Evolutionary conservation across 768 basidiomycete genomes (phyloP), one percentile per base, ranked within the genome.

Genomic region (Amyloporia xantha): DNA sequence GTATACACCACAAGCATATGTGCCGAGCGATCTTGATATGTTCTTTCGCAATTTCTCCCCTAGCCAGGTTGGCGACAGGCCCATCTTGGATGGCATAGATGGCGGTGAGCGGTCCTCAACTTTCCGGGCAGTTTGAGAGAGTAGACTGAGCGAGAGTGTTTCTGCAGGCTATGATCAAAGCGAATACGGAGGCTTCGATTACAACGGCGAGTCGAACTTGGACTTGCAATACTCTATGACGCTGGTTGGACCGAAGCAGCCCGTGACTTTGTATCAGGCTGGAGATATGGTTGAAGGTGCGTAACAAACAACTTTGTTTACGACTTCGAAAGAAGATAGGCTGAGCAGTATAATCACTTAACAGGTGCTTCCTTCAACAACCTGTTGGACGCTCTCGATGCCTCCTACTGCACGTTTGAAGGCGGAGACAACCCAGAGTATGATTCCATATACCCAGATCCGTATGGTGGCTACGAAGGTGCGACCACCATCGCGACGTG

Each of bases 171-270:
- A 68, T 12, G 64, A 53, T 30, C 74, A 77, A 50, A 72, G 65
- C 3, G 63, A 67, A 13, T 59, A 74, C 25, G 58, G 65, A 30
- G 60, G 70, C 67, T 23, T 79, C 38, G 78, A 72, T 21, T 75
- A 86, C 63, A 86, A 84, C 42, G 78, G 69, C 7, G 87, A 86
- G 70, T 82, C 84, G 19, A 73, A 82, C 57, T 74, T 89, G 5
- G 86, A 89, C 59, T 76, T 88, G 19, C 77, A 87, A 63, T 87
- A 85, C 41, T 78, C 70, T 10, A 78, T 88, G 52, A 71, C 74
- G 9, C 67, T 81, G 15, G 50, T 59, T 0, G 55, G 59, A 3
- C 37, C 47, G 7, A 23, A 46, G 23, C 27, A 60, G 43, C n/a
- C 53, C 23, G 54, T 62, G 7, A 59, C 51, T 10, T 49, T 60